Evolutionary conservation across 2,329 filamentous ascomycete species (phyloP).

Genomic region (Trichoderma gracile): DNA sequence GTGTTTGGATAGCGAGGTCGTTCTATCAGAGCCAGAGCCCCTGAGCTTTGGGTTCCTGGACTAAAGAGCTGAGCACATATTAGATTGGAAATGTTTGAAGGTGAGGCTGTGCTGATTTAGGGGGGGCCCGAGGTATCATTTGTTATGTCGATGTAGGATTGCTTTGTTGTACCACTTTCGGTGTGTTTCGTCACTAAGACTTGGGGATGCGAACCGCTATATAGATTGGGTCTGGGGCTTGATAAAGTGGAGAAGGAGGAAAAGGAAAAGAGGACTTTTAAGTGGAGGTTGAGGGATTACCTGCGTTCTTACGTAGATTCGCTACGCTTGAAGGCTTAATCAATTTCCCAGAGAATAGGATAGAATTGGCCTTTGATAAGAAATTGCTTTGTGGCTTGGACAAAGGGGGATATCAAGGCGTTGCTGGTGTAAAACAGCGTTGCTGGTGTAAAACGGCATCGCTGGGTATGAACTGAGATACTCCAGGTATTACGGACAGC

Average conservation of each 20-base stretch:
- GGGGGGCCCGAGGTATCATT: no score
- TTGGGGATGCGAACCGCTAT: not conserved
- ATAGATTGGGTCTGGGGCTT: constrained; percentile 13
- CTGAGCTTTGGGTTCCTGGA: constrained; percentile 60
- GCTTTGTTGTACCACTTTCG: no score
- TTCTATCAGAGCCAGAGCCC: constrained; percentile 64
- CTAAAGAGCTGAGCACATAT: constrained; percentile 65
- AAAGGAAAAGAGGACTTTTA: not conserved
- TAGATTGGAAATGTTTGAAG: not conserved
- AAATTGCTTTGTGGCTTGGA: not conserved
- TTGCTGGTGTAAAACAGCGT: no score
- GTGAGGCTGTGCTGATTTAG: constrained; percentile 20
- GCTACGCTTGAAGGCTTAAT: no score
- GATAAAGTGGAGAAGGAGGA: constrained; percentile 4
- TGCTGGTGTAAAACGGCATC: no score
- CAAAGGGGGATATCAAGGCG: not conserved
- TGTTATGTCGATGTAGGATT: no score
- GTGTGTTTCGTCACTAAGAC: constrained; percentile 7
- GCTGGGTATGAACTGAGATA: no score
- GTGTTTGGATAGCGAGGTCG: constrained; percentile 42
- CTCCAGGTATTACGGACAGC: no score
- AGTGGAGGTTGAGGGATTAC: constrained; percentile 1
- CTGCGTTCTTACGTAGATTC: no score
- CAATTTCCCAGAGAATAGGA: no score
- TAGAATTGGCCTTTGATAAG: no score